Evolutionary conservation across 257 asterid genomes (phyloP), one percentile per base, ranked within the genome.

Genomic region (Nicotiana otophora): DNA sequence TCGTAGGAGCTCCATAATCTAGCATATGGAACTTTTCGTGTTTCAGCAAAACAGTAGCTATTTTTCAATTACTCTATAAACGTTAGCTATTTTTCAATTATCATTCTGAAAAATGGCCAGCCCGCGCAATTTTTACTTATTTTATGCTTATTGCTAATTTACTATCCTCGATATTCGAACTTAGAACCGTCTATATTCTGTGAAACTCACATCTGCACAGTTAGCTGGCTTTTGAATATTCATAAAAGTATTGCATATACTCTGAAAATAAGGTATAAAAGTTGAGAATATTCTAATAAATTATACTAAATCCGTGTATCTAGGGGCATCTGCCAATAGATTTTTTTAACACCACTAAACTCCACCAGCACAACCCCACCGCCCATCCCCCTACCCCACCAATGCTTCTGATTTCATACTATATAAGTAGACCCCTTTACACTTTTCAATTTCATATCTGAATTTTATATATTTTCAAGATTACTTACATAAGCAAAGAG

Each of bases 261-360:
- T 42, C 78, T 12, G 23, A 11, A 72, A 72, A 16, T 3, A 72
- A 72, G 78, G 78, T n/a, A 72, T 72, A 26, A 48, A 48, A 74
- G 4, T n/a, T 30, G 36, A 86, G 84, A 92, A 91, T 90, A 91
- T 92, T 67, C 92, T 70, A 12, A 74, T 48, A 72, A 12, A 64
- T 62, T 63, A 80, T 84, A 67, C 84, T 57, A 53, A 76, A 63
- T 78, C 79, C 62, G 9, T 20, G 82, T 60, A 88, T 83, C 82
- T 53, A 33, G 46, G 82, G 51, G 78, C 88, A 65, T 80, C 87
- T 80, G 81, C 87, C 63, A 84, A 17, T 85, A 80, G 81, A 82
- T 84, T 19, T 78, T 82, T 42, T 75, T 23, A 31, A 55, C 33
- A 77, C 86, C 84, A 72, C 83, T 61, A 48, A 57, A 60, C 36